phyloP scores from a whole-genome alignment of 2,329 filamentous ascomycete genomes.

The Cryphonectria carpinicola region DNA sequence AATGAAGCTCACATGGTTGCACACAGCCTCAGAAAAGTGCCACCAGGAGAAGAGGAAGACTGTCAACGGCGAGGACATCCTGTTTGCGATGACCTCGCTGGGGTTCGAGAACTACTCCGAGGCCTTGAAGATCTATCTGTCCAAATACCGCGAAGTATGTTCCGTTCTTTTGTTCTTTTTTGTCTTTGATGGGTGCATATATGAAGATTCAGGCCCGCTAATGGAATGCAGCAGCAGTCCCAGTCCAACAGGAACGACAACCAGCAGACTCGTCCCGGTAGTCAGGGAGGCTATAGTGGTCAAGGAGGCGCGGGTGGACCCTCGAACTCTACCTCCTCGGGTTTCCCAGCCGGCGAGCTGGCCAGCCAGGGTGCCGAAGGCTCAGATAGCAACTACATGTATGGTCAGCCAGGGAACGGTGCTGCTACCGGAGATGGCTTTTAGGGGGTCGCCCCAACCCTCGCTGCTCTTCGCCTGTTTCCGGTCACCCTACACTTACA shows the following conservation, averaged over 20 bases:
- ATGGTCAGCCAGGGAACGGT: slow-evolving; percentile 60
- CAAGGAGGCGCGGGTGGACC: slow-evolving; percentile 43
- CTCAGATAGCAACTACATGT: slow-evolving; percentile 54
- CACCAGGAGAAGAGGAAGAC: slow-evolving; percentile 99
- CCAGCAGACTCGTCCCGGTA: slow-evolving; percentile 54
- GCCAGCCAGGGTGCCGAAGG: slow-evolving; percentile 49
- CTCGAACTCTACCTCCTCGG: slow-evolving; percentile 46
- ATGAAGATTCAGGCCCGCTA: slow-evolving; percentile 31
- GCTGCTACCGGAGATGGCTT: slow-evolving; percentile 57
- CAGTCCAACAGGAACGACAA: slow-evolving; percentile 73
- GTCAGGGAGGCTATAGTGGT: slow-evolving; percentile 55
- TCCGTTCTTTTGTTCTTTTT: slow-evolving; percentile 11
- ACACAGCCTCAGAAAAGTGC: slow-evolving; percentile 96
- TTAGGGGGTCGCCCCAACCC: slow-evolving; percentile 35
- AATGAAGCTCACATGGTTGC: slow-evolving; percentile 34
- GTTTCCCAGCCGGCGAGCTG: slow-evolving; percentile 51
- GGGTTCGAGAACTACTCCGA: slow-evolving; percentile 99
- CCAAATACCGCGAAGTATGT: slow-evolving; percentile 95
- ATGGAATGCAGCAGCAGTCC: slow-evolving; percentile 60
- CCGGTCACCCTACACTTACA: background rate
- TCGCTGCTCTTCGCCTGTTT: background rate
- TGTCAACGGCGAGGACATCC: slow-evolving; percentile 96
- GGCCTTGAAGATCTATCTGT: slow-evolving; percentile 95
- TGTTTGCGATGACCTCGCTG: slow-evolving; percentile 98
- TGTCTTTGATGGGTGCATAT: slow-evolving; percentile 3